Evolutionary conservation across 2,329 filamentous ascomycete genomes (phyloP).

Genomic region (Chaetomium strumarium): DNA sequence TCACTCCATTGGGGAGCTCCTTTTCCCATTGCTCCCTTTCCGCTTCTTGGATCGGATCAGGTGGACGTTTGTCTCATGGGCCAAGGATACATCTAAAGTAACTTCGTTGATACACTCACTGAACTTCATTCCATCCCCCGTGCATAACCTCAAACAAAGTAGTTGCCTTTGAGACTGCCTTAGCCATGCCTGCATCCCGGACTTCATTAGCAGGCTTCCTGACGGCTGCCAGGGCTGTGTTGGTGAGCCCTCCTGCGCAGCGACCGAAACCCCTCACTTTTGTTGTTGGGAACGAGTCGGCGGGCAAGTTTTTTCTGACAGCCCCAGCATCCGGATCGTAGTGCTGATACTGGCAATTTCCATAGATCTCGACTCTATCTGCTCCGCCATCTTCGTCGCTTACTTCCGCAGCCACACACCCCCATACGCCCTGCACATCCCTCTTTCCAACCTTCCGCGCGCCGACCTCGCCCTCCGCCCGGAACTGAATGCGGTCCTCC

Average conservation of each 20-base stretch:
- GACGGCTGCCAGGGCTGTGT: slow-evolving; percentile 41
- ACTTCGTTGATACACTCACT: no score
- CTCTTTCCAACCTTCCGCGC: slow-evolving; percentile 64
- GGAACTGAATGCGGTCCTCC: slow-evolving; percentile 63
- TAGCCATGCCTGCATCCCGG: slow-evolving; percentile 20
- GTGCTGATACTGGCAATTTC: background rate
- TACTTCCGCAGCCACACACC: slow-evolving; percentile 62
- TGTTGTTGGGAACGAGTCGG: slow-evolving; percentile 63
- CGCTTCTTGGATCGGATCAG: background rate
- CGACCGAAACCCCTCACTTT: slow-evolving; percentile 48
- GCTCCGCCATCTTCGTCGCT: slow-evolving; percentile 65
- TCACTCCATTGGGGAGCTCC: no score
- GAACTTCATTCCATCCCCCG: background rate
- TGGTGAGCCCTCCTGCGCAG: slow-evolving; percentile 40
- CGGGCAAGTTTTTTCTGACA: slow-evolving; percentile 37
- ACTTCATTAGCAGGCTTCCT: slow-evolving; percentile 47
- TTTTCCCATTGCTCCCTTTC: background rate
- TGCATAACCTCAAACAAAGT: background rate
- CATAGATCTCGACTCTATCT: slow-evolving; percentile 78
- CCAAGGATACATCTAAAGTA: no score
- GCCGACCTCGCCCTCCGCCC: slow-evolving; percentile 65
- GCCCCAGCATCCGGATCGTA: background rate
- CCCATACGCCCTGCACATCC: slow-evolving; percentile 55
- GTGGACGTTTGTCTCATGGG: no score
- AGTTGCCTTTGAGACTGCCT: no score